Conservation (phyloP, 2,329 filamentous ascomycete species). For the Cytospora leucostoma region DNA sequence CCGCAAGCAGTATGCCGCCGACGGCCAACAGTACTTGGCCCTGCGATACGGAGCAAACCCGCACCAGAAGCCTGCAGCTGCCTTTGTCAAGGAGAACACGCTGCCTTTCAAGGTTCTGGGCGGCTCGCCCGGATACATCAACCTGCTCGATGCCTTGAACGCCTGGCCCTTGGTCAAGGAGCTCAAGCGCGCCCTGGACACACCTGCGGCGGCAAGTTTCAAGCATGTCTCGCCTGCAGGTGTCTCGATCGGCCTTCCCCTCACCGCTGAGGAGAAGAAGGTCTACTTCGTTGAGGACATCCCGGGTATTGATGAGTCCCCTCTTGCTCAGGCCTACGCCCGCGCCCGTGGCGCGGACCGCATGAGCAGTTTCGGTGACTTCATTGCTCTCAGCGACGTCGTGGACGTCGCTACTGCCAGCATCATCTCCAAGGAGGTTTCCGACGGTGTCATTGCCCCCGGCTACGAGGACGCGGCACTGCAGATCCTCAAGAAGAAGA, state of each 20-base stretch:
- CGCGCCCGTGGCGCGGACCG: constrained; percentile 93
- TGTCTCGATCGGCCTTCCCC: constrained; percentile 86
- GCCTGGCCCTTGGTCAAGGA: constrained; percentile 97
- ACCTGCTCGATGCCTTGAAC: constrained; percentile 93
- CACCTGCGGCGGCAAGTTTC: constrained; percentile 93
- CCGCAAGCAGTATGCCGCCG: constrained; percentile 90
- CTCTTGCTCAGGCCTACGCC: constrained; percentile 90
- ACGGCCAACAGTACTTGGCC: constrained; percentile 78
- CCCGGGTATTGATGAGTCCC: constrained; percentile 79
- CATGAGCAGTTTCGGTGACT: constrained; percentile 97
- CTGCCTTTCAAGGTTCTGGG: constrained; percentile 94
- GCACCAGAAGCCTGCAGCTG: constrained; percentile 94
- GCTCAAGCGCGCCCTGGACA: constrained; percentile 82
- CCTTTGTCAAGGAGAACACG: constrained; percentile 70
- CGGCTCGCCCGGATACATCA: constrained; percentile 94
- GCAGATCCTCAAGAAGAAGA: constrained; percentile 94
- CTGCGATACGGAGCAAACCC: constrained; percentile 97
- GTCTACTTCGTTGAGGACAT: constrained; percentile 99
- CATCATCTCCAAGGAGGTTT: constrained; percentile 98
- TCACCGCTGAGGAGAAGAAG: constrained; percentile 86
- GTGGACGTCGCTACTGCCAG: constrained; percentile 93
- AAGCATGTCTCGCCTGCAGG: constrained; percentile 98
- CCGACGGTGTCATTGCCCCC: constrained; percentile 92
- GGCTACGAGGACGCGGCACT: constrained; percentile 83
- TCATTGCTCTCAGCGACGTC: constrained; percentile 88